Evolutionary conservation across 2,329 filamentous ascomycete genomes (phyloP), one percentile per base, ranked within the genome.

Genomic region (Westerdykella ornata): DNA sequence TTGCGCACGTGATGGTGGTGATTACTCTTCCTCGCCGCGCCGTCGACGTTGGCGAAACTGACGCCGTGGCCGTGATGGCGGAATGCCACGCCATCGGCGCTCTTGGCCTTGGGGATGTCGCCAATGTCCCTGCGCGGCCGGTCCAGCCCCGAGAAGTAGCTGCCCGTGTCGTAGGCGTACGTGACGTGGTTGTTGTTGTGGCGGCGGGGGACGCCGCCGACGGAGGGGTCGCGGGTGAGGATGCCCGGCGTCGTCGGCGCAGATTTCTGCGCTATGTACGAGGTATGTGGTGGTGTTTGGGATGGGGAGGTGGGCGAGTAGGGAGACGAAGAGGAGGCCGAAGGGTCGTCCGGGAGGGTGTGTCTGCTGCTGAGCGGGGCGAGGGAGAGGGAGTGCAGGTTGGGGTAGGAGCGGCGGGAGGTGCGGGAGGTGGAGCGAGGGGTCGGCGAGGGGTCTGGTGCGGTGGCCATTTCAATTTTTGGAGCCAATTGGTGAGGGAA

Each of bases 301-400:
- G 57, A 50, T 20, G 61, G 61, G 6, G 62, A 57, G 37, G 59
- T 66, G 53, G 49, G 68, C 51, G 33, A 20, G 22, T 26, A 26
- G 22, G 22, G 3, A 26, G 22, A 26, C n/a, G n/a, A n/a, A 49
- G 45, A 40, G 13, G 57, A 60, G 26, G 62, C 62, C 43, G 75
- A 73, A 53, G 75, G 70, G 15, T 72, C 72, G 52, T 75, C 62
- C 42, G 75, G 73, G 53, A 75, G 70, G 15, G 72, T 72, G 52
- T 75, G 76, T 58, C 69, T 71, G 37, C 72, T 68, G 41, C 72
- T 75, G 42, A 82, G 68, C 30, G 78, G 78, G 52, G 77, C 75
- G n/a, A 81, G 70, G 33, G 78, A 79, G 46, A 81, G 70, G 53
- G 78, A 72, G 51, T 75, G 67, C 39, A 82, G 70, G 46, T 78